Evolutionary conservation across 495 filamentous ascomycete genomes (phyloP), one percentile per base, ranked within the genome.

Genomic region (Antarctomyces pellizariae): DNA sequence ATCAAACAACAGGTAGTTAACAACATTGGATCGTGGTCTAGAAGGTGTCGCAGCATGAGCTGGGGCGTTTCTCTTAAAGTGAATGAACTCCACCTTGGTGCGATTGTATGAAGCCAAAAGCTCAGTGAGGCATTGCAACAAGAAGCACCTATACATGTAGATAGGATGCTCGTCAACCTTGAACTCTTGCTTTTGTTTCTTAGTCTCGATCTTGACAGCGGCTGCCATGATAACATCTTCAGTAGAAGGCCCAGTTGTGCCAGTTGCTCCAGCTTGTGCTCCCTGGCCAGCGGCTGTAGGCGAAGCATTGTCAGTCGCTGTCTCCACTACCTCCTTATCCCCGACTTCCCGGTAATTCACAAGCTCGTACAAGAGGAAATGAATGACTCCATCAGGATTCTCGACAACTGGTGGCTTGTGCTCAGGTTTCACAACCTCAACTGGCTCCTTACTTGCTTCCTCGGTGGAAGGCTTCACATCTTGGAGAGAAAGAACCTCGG

Each of bases 31-130:
- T 22, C 86, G 71, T 21, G 86, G 86, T 48, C 95, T 99, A 6
- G 82, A 78, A 19, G 86, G 86, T 4, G 82, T 92, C 24, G 67
- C 72, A 15, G 72, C 66, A 30, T 57, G 62, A 34, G 77, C 60
- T 3, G 80, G 75, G 32, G 78, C 75, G 11, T 75, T 71, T 33
- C 86, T 70, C 27, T 84, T 92, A 55, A 92, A 95, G 43, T 93
- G 93, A 48, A 99, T 92, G 44, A 99, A 99, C 41, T 99, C 89
- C 12, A 95, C 61, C 56, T 99, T 99, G 20, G 79, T 72, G 15
- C 82, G 72, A 33, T 79, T 91, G 52, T 92, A 95, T 39, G 71
- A 84, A 21, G 72, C 71, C n/a, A 99, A 57, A 10, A 99, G 62
- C 45, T 99, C 86, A 0, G 82, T 74, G 17, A 99, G 56, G 41